Percentiles rank a stretch among this genome's conserved stretches.
Conservation (phyloP, 2,329 filamentous ascomycete genomes). For the Alternaria triticina region DNA sequence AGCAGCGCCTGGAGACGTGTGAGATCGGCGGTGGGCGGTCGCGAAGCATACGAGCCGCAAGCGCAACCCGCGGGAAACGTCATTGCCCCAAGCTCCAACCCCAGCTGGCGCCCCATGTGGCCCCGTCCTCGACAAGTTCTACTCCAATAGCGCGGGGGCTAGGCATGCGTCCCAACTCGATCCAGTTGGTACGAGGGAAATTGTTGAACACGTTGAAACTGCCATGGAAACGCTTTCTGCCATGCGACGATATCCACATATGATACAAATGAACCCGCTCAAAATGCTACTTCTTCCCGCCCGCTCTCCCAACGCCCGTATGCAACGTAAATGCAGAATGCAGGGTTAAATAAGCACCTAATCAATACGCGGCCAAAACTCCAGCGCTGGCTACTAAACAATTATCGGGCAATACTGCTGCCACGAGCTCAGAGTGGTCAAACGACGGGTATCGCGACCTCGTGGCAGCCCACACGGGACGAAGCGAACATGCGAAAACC, state of each 20-base stretch:
- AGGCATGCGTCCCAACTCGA: slow-evolving; percentile 9
- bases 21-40: slow-evolving; percentile 30
- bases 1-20: slow-evolving; percentile 24
- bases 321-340: slow-evolving; percentile 34
- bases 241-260: slow-evolving; percentile 16
- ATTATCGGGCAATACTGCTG: slow-evolving; percentile 33
- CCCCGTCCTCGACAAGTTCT: slow-evolving; percentile 12
- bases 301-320: slow-evolving; percentile 21
- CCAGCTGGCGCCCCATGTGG: slow-evolving; percentile 1
- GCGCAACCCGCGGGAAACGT: slow-evolving; percentile 25
- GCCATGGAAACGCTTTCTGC: slow-evolving; percentile 16
- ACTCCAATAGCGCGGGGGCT: slow-evolving; percentile 17
- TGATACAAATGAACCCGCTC: slow-evolving; percentile 29
- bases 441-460: slow-evolving; percentile 45
- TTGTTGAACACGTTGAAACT: slow-evolving; percentile 15
- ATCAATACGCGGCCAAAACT: slow-evolving; percentile 37
- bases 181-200: slow-evolving; percentile 9
- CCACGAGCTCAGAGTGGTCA: slow-evolving; percentile 38
- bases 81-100: slow-evolving; percentile 28
- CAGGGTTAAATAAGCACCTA: slow-evolving; percentile 26
- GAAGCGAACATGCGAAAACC: slow-evolving; percentile 37
- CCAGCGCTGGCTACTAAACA: slow-evolving; percentile 41
- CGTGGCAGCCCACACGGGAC: slow-evolving; percentile 34
- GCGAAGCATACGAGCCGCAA: slow-evolving; percentile 29
- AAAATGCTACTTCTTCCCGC: slow-evolving; percentile 23